Percentiles rank a stretch among this genome's conserved stretches.
phyloP scores from a whole-genome alignment of 306 rosid genomes.

The Senna siamea region DNA sequence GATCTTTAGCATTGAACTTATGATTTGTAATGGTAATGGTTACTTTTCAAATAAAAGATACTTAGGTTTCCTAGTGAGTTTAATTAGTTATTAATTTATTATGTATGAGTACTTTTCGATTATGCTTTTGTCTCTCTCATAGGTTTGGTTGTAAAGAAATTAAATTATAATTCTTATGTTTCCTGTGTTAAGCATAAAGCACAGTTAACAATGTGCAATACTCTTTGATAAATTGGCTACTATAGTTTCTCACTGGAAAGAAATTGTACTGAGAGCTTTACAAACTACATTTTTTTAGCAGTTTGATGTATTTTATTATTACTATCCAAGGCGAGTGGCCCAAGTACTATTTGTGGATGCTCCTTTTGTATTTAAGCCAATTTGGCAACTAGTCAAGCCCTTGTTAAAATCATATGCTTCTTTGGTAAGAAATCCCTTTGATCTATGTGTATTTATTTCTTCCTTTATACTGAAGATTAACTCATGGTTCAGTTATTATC shows the following conservation, averaged over 20 bases:
- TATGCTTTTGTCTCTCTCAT: neutral
- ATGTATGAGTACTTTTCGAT: neutral
- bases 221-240: constrained; percentile 1
- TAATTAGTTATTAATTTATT: constrained; percentile 5
- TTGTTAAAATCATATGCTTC: constrained; percentile 81
- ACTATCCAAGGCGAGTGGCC: constrained; percentile 82
- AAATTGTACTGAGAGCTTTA: constrained; percentile 5
- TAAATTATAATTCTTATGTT: neutral
- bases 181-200: neutral
- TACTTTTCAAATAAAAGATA: neutral
- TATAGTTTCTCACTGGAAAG: constrained; percentile 22
- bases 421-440: constrained; percentile 57
- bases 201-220: neutral
- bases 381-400: constrained; percentile 86
- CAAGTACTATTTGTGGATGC: constrained; percentile 90
- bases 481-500: constrained; percentile 14
- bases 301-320: constrained; percentile 88
- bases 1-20: neutral
- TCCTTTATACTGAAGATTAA: neutral
- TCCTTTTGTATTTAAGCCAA: constrained; percentile 84
- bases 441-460: neutral
- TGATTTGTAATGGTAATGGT: neutral
- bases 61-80: neutral
- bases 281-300: constrained; percentile 45
- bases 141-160: neutral